Evolutionary conservation across 225 moss, liverwort and hornwort species (phyloP), one percentile per base, ranked within the genome.

Genomic region (Bryoerythrophyllum caledonicum): DNA sequence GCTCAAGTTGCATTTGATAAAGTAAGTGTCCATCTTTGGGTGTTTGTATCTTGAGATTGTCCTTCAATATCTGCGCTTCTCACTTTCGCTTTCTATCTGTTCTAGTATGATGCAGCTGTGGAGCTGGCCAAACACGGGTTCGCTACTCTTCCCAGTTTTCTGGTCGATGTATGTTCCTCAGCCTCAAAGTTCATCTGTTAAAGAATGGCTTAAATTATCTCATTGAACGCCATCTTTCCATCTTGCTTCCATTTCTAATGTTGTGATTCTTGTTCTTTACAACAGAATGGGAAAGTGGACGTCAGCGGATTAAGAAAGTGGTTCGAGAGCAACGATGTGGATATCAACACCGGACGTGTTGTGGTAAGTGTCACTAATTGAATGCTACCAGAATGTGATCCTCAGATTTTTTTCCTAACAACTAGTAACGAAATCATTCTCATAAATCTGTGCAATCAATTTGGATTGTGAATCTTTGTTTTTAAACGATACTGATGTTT

Each of bases 1-100:
- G 94, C 94, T 37, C 68, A 68, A 74, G 72, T 78, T 72, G 97
- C 94, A 67, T 97, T 97, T 81, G 97, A 97, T 74, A 97, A 97
- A 90, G 96, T 93, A 65, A 77, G 76, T 83, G 49, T 21, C 57
- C 10, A 19, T 63, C 5, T 54, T 58, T 43, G 21, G 67, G 10
- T n/a, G n/a, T n/a, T n/a, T n/a, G n/a, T n/a, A n/a, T 12, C n/a
- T 43, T 56, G 63, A 68, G 43, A 27, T 34, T 51, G 25, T 82
- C 35, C 21, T 71, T 52, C 44, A 61, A 7, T 60, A 21, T 40
- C 49, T 62, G 8, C 67, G 28, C 25, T 71, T 46, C 25, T 34
- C 15, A 68, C 24, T 76, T 63, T 67, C 72, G 65, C 70, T 44
- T 40, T 30, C n/a, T 38, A 53, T 38, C 79, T 78, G 66, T 82